Conservation (phyloP, 495 filamentous ascomycete species). For the Aspergillus cavernicola region DNA sequence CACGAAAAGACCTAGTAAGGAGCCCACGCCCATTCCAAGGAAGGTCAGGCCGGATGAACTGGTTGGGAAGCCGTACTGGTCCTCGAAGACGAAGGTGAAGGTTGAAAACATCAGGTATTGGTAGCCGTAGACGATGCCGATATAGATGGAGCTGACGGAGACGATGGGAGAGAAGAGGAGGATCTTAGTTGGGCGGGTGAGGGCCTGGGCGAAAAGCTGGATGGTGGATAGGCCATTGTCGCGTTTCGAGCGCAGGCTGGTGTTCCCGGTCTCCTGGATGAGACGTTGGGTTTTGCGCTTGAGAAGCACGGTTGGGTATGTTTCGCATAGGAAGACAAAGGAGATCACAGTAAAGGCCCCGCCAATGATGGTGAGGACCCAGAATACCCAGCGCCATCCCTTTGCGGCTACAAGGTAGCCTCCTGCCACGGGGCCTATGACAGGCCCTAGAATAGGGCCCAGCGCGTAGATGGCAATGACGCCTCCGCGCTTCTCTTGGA, state of each 20-base stretch:
- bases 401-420: background rate
- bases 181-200: conserved; percentile 43
- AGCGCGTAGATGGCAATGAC: background rate
- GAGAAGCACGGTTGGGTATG: conserved; percentile 1
- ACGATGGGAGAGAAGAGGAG: conserved; percentile 33
- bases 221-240: conserved; percentile 13
- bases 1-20: conserved; percentile 43
- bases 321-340: background rate
- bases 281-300: conserved; percentile 21
- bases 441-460: background rate
- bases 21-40: conserved; percentile 56
- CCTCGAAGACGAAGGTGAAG: conserved; percentile 59
- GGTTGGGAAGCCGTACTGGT: conserved; percentile 51
- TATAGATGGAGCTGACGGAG: conserved; percentile 23
- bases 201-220: conserved; percentile 19
- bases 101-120: conserved; percentile 68
- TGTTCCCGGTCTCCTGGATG: conserved; percentile 53
- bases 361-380: background rate
- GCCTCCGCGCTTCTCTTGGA: background rate
- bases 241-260: conserved; percentile 27
- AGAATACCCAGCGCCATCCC: conserved; percentile 9
- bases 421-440: background rate
- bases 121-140: conserved; percentile 61
- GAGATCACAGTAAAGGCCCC: background rate
- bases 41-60: conserved; percentile 59